These are phyloP conservation scores for Entonaema liquescens DNA, from an alignment of 495 filamentous ascomycete species.

Conservation along the genomic window DNA sequence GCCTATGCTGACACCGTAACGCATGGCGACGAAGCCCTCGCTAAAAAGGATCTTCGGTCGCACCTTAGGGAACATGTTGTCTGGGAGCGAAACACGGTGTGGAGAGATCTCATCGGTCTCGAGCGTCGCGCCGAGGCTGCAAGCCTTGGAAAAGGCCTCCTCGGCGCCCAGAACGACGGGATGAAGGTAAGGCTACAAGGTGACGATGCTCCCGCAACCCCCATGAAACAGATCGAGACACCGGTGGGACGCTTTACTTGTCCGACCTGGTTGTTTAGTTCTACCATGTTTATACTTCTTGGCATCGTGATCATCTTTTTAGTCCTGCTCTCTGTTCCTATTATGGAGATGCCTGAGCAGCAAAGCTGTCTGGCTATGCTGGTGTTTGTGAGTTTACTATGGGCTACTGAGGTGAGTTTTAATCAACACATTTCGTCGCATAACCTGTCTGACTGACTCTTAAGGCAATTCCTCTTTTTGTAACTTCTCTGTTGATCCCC, in stretches of 20 bases:
- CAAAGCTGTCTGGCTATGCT: conserved; percentile 96
- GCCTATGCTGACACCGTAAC: conserved; percentile 85
- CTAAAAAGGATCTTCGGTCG: conserved; percentile 84
- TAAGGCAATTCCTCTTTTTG: conserved; percentile 94
- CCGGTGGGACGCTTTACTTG: conserved; percentile 79
- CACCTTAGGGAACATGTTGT: conserved; percentile 97
- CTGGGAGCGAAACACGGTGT: conserved; percentile 98
- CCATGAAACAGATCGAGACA: conserved; percentile 75
- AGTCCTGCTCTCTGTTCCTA: conserved; percentile 72
- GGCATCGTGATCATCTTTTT: conserved; percentile 76
- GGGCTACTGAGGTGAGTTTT: conserved; percentile 87
- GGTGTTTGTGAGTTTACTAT: conserved; percentile 91
- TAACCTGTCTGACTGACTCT: conserved; percentile 30
- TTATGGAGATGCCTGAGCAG: conserved; percentile 86
- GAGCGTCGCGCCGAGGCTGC: conserved; percentile 96
- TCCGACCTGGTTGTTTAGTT: conserved; percentile 84
- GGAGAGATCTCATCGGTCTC: conserved; percentile 98
- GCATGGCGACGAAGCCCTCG: conserved; percentile 74
- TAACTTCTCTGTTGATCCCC: conserved; percentile 91
- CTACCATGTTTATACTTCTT: conserved; percentile 80
- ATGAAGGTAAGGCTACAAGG: conserved; percentile 79
- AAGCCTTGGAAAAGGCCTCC: conserved; percentile 84
- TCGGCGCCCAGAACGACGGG: conserved; percentile 77
- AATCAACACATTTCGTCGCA: neutral
- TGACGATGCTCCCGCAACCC: conserved; percentile 66